Evolutionary conservation across 2,329 filamentous ascomycete genomes (phyloP).

Genomic region (Scedosporium dehoogii): DNA sequence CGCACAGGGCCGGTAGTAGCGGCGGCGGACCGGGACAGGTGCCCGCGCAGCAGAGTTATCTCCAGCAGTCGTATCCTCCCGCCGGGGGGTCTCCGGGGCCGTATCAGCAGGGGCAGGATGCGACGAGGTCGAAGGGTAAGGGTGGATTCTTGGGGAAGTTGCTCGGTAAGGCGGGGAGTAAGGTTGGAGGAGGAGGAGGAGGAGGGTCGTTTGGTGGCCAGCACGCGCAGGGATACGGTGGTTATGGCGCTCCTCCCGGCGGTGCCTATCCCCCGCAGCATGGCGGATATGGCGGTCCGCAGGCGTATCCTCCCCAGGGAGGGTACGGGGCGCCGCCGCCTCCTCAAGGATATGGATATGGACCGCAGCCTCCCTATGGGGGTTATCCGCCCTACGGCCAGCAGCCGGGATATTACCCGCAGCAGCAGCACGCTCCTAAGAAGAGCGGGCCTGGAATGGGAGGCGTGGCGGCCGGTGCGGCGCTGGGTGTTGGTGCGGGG

Average conservation of each 20-base stretch:
- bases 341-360: conserved; percentile 13
- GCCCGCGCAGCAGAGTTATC: conserved; percentile 14
- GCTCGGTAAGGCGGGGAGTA: conserved; percentile 32
- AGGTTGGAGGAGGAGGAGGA: conserved; percentile 14
- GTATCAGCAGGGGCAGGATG: conserved; percentile 9
- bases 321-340: background rate
- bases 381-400: conserved; percentile 21
- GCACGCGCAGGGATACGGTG: background rate
- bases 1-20: conserved; percentile 17
- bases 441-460: conserved; percentile 32
- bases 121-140: conserved; percentile 21
- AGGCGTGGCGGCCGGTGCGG: conserved; percentile 60
- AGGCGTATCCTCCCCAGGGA: conserved; percentile 19
- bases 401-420: conserved; percentile 23
- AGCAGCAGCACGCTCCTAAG: conserved; percentile 29
- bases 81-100: conserved; percentile 15
- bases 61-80: conserved; percentile 15
- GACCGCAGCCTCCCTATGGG: conserved; percentile 19
- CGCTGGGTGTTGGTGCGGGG: conserved; percentile 72
- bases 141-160: conserved; percentile 43
- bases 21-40: background rate
- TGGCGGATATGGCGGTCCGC: no score
- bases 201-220: conserved; percentile 3
- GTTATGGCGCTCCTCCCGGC: background rate
- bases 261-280: background rate